phyloP scores from a whole-genome alignment of 148 eudicot genomes.

The Rhododendron griersonianum region DNA sequence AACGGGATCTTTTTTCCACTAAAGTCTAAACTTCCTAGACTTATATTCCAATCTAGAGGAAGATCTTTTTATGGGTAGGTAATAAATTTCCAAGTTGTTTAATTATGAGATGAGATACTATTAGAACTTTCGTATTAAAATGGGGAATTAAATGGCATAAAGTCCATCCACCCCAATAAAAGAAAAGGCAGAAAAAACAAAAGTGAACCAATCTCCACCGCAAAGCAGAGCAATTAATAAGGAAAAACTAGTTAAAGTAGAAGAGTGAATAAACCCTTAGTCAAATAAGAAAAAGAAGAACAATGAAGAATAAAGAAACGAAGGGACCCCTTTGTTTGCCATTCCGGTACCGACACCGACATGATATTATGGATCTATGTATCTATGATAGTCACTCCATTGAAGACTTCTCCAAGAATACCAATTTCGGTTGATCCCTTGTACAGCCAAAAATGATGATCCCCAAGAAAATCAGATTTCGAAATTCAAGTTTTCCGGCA shows the following conservation, averaged over 20 bases:
- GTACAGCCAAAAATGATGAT: neutral
- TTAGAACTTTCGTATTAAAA: neutral
- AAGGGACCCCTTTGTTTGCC: too few relatives aligned
- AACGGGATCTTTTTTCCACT: neutral
- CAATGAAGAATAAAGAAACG: slow-evolving; percentile 23
- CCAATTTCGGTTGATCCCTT: neutral
- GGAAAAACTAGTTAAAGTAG: slow-evolving; percentile 23
- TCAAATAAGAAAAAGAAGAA: neutral
- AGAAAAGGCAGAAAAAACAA: slow-evolving; percentile 11
- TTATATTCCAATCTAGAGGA: neutral
- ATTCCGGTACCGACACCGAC: slow-evolving; percentile 9
- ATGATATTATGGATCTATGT: slow-evolving; percentile 25
- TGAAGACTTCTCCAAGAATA: neutral
- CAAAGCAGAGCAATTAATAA: slow-evolving; percentile 1
- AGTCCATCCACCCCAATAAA: slow-evolving; percentile 6
- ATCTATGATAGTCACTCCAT: slow-evolving; percentile 6
- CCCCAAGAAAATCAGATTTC: neutral
- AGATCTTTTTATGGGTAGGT: neutral
- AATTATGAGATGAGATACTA: too few relatives aligned
- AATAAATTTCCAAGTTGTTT: neutral
- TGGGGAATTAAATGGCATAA: neutral
- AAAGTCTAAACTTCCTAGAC: neutral
- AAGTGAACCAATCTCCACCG: slow-evolving; percentile 2
- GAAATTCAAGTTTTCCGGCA: neutral
- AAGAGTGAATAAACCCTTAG: slow-evolving; percentile 20